Base-by-base conservation (phyloP, 106 monocot genomes). In the Acanthochlamys bracteata region DNA sequence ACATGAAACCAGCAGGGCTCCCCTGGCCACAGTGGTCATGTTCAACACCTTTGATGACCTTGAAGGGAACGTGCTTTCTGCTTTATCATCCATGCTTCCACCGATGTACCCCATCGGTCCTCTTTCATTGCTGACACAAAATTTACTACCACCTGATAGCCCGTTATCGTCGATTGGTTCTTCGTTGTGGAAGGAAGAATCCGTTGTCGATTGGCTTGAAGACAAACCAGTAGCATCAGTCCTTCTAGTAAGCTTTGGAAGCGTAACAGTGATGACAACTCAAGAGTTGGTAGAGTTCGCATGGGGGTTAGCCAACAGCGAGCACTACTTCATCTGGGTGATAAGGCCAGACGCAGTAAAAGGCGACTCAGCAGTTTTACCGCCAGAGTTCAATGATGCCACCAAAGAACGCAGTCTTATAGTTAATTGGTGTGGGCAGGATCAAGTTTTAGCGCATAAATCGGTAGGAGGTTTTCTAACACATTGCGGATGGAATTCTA, bases 91-190 rank as follows among this genome's bases (percentile, higher is more conserved):
- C 0, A 71, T 77, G 53, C 25, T 78, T 20, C 77, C 72, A 13
- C 61, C 71, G 17, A 17, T 72, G 4, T 72, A 72, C 53, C 60
- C 77, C 7, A 47, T 78, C n/a, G 77, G 71, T 1, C 72, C 77
- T 39, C 62, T 78, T 6, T 51, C 17, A 2, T 24, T 68, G 13
- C 46, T 78, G 4, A 33, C 33, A 6, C 33, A 33, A 33, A 33
- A 33, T 33, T 33, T 33, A 33, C 33, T 33, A 33, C 33, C 33
- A 33, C 77, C 66, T n/a, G 4, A 42, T 1, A 63, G 55, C n/a
- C 67, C 67, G 0, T 13, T 78, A 9, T 53, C 45, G 11, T 16
- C n/a, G 12, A 47, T 78, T n/a, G 43, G 43, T 12, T 63, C 63
- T 20, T 19, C 40, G 12, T 21, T 63, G 20, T 63, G 63, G 63